These are phyloP conservation scores for Fraxinus greggii DNA, from an alignment of 305 asterid genomes.

Conservation along the genomic window DNA sequence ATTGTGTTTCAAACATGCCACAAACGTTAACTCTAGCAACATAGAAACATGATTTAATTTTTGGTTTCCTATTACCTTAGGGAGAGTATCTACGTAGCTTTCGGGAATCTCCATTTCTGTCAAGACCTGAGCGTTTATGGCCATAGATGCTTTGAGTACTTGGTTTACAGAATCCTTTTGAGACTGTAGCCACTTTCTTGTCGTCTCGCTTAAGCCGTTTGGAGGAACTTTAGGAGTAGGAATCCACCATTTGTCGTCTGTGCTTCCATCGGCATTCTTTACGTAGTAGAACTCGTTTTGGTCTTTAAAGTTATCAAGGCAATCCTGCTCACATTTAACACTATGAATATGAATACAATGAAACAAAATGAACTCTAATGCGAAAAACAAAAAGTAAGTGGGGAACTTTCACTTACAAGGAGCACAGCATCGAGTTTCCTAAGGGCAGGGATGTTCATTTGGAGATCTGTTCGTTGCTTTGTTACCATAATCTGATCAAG, in stretches of 20 bases:
- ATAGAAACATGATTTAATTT: neutral
- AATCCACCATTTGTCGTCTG: slow-evolving; percentile 78
- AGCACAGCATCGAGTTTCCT: slow-evolving; percentile 65
- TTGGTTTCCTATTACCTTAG: slow-evolving; percentile 46
- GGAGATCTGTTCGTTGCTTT: slow-evolving; percentile 69
- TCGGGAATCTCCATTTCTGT: slow-evolving; percentile 76
- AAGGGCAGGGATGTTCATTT: slow-evolving; percentile 63
- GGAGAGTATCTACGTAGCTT: slow-evolving; percentile 61
- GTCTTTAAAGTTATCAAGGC: slow-evolving; percentile 67
- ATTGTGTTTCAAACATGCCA: neutral
- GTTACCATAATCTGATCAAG: slow-evolving; percentile 57
- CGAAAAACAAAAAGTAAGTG: neutral
- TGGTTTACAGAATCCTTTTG: slow-evolving; percentile 78
- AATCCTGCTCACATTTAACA: slow-evolving; percentile 39
- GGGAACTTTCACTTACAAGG: slow-evolving; percentile 42
- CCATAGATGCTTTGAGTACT: slow-evolving; percentile 81
- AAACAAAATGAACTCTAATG: neutral
- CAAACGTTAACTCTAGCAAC: neutral
- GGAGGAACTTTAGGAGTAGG: slow-evolving; percentile 70
- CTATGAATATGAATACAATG: neutral
- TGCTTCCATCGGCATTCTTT: slow-evolving; percentile 46
- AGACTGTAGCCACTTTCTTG: slow-evolving; percentile 66
- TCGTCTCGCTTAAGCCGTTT: slow-evolving; percentile 53
- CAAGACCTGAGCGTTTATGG: slow-evolving; percentile 70
- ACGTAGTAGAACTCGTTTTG: slow-evolving; percentile 60